phyloP scores from a whole-genome alignment of 2,329 filamentous ascomycete genomes.

The Epichloe aotearoae region DNA sequence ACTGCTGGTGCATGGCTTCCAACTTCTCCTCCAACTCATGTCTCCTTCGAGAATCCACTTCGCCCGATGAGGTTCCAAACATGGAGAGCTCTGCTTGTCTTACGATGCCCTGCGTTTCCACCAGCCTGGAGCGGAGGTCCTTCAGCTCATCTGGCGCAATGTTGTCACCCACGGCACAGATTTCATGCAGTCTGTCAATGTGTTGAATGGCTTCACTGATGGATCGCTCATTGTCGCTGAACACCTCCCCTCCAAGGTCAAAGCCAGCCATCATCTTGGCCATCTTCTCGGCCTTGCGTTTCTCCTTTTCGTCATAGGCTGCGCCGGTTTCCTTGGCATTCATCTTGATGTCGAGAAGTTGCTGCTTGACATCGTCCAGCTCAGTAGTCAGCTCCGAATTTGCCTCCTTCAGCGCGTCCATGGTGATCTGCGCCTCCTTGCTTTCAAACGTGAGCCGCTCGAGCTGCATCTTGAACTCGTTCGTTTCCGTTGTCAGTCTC shows the following conservation, averaged over 20 bases:
- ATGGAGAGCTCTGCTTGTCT: conserved; percentile 82
- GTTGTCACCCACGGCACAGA: conserved; percentile 62
- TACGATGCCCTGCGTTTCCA: conserved; percentile 86
- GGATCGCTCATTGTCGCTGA: conserved; percentile 81
- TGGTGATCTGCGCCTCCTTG: conserved; percentile 93
- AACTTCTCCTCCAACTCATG: conserved; percentile 68
- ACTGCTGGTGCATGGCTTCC: conserved; percentile 62
- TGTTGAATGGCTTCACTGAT: conserved; percentile 76
- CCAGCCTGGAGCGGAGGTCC: conserved; percentile 61
- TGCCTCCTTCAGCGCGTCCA: conserved; percentile 93
- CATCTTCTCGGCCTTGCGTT: conserved; percentile 98
- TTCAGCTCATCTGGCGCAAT: conserved; percentile 72
- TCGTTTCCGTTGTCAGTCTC: conserved; percentile 68
- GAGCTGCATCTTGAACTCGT: conserved; percentile 91
- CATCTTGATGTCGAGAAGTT: conserved; percentile 92
- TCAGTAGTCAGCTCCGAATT: conserved; percentile 86
- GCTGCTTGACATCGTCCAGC: conserved; percentile 90
- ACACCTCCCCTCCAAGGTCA: conserved; percentile 86
- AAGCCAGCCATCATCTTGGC: conserved; percentile 99
- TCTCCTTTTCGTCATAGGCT: conserved; percentile 90
- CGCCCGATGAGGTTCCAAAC: conserved; percentile 52
- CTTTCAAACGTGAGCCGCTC: conserved; percentile 92
- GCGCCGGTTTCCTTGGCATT: conserved; percentile 86
- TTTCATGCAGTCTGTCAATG: conserved; percentile 64
- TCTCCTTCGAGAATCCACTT: conserved; percentile 53